phyloP scores from a whole-genome alignment of 306 rosid species.

The Gillenia trifoliata region DNA sequence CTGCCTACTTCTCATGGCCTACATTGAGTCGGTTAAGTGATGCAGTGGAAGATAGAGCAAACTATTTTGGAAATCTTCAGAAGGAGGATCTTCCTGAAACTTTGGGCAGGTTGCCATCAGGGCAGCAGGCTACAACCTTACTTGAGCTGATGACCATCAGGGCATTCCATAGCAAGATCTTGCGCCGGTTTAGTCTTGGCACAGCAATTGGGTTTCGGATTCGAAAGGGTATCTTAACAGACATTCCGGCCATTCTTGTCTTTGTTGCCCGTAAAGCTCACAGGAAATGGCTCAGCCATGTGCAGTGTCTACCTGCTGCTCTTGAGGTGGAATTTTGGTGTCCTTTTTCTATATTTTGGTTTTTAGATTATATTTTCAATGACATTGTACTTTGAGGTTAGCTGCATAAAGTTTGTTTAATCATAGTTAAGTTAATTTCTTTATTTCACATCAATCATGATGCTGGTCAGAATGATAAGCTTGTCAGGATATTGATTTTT shows the following conservation, averaged over 20 bases:
- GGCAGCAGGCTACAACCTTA: slow-evolving; percentile 93
- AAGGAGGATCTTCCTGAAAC: slow-evolving; percentile 96
- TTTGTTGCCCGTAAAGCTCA: slow-evolving; percentile 95
- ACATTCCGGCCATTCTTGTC: slow-evolving; percentile 95
- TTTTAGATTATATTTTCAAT: neutral
- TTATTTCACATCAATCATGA: neutral
- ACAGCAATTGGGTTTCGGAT: slow-evolving; percentile 98
- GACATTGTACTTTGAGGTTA: neutral
- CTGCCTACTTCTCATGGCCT: slow-evolving; percentile 99
- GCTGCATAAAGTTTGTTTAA: neutral
- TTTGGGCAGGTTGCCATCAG: slow-evolving; percentile 78
- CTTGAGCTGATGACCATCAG: slow-evolving; percentile 98
- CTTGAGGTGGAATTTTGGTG: slow-evolving; percentile 83
- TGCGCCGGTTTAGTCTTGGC: slow-evolving; percentile 90
- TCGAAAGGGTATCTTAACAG: slow-evolving; percentile 77
- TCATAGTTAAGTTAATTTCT: neutral
- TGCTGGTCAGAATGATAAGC: neutral
- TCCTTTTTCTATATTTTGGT: slow-evolving; percentile 39
- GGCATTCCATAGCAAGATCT: slow-evolving; percentile 95
- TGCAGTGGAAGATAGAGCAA: slow-evolving; percentile 87
- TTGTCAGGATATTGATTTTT: neutral
- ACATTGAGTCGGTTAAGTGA: slow-evolving; percentile 78
- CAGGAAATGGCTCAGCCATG: slow-evolving; percentile 82
- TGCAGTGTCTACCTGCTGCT: slow-evolving; percentile 88
- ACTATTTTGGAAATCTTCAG: slow-evolving; percentile 90